These are phyloP conservation scores for Pluteus cervinus DNA, from an alignment of 768 basidiomycete genomes.

Conservation along the genomic window DNA sequence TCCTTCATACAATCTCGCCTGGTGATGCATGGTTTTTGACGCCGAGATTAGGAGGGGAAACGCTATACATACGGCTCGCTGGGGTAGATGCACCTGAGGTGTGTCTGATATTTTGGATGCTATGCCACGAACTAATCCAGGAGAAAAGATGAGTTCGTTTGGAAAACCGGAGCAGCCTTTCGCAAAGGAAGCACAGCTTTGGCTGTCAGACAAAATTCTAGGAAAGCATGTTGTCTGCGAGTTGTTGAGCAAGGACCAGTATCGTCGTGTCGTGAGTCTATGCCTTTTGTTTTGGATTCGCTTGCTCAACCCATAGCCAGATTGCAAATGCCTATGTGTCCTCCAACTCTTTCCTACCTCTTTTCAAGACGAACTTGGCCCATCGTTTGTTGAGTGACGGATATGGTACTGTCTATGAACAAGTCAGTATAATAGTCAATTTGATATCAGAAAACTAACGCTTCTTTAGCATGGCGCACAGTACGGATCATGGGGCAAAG, in stretches of 20 bases:
- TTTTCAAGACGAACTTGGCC: constrained; percentile 43
- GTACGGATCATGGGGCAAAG: constrained; percentile 67
- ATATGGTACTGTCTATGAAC: constrained; percentile 70
- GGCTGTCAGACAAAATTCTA: constrained; percentile 54
- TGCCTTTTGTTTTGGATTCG: neutral
- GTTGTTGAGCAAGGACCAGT: constrained; percentile 74
- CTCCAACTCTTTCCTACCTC: constrained; percentile 50
- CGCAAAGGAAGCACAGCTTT: constrained; percentile 64
- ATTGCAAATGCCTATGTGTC: constrained; percentile 58
- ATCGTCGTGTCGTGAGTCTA: constrained; percentile 65
- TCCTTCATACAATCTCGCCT: too few relatives aligned
- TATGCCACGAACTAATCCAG: neutral
- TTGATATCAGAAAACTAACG: neutral
- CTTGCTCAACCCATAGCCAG: constrained; percentile 27
- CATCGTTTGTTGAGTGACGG: constrained; percentile 78
- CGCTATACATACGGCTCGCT: constrained; percentile 82
- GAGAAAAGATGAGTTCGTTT: constrained; percentile 54
- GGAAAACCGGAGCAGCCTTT: constrained; percentile 76
- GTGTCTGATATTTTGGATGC: constrained; percentile 6
- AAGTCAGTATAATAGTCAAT: constrained; percentile 23
- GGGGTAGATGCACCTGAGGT: constrained; percentile 95
- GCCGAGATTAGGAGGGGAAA: too few relatives aligned
- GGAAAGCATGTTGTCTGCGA: constrained; percentile 67
- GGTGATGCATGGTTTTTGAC: too few relatives aligned
- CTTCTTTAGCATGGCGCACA: constrained; percentile 49